Conservation (phyloP, 768 basidiomycete species). For the Tulasnella sp. region DNA sequence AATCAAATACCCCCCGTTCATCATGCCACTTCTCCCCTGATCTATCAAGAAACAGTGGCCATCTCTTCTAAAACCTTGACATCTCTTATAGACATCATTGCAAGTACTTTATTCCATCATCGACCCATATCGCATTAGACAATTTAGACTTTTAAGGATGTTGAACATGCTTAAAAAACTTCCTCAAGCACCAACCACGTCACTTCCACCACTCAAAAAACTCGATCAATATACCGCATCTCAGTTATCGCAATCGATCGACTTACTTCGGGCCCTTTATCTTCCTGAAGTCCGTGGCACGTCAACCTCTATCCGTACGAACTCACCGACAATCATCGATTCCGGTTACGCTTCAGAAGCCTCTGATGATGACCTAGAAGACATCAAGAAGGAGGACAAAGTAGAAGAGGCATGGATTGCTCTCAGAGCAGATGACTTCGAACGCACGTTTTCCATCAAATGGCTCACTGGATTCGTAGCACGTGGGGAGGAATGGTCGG, state of each 20-base stretch:
- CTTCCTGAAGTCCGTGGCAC: conserved; percentile 29
- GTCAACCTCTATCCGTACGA: conserved; percentile 22
- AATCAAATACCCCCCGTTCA: no score
- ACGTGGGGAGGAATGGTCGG: conserved; percentile 43
- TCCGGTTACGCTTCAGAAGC: conserved; percentile 71
- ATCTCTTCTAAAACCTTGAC: no score
- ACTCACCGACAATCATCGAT: conserved; percentile 39
- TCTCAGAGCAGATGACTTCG: conserved; percentile 49
- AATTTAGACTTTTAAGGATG: no score
- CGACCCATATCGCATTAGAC: no score
- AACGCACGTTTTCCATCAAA: conserved; percentile 51
- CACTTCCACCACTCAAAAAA: conserved; percentile 44
- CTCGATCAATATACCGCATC: conserved; percentile 29
- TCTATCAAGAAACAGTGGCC: no score
- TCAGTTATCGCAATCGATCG: conserved; percentile 32
- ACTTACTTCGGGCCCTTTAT: conserved; percentile 40
- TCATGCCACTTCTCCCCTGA: no score
- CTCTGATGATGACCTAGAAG: conserved; percentile 39
- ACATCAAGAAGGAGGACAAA: conserved; percentile 19
- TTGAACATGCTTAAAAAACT: no score
- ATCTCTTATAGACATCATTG: no score
- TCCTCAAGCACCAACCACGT: conserved; percentile 36
- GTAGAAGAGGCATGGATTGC: conserved; percentile 30
- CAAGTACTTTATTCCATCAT: no score
- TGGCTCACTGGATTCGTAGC: conserved; percentile 64